Percentiles rank a stretch among this genome's conserved stretches.
Evolutionary conservation across 2,329 filamentous ascomycete species (phyloP).

Genomic region (Exserohilum turcica): DNA sequence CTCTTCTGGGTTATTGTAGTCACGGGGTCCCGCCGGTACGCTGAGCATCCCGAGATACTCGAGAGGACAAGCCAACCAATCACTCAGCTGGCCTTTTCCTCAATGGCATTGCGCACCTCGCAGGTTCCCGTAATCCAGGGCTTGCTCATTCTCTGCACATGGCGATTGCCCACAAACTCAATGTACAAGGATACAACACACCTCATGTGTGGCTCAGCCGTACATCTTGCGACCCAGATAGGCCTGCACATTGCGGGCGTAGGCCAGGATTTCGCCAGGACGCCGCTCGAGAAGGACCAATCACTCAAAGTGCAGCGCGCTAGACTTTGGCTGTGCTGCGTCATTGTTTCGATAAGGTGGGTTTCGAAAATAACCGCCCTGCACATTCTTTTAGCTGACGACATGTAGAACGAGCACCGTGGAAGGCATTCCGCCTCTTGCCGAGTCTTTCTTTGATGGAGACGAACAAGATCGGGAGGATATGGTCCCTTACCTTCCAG

Average conservation of each 20-base stretch:
- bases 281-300: conserved; percentile 43
- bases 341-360: conserved; percentile 46
- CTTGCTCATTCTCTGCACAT: conserved; percentile 48
- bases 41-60: conserved; percentile 44
- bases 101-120: conserved; percentile 45
- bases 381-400: conserved; percentile 14
- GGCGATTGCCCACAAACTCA: conserved; percentile 50
- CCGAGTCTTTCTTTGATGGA: conserved; percentile 42
- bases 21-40: conserved; percentile 47
- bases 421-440: conserved; percentile 44
- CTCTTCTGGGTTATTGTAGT: conserved; percentile 51
- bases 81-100: conserved; percentile 46
- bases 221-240: conserved; percentile 50
- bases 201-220: conserved; percentile 48
- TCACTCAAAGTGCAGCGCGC: conserved; percentile 44
- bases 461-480: conserved; percentile 42
- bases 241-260: conserved; percentile 48
- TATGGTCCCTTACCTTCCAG: conserved; percentile 38
- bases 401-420: conserved; percentile 36
- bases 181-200: conserved; percentile 51
- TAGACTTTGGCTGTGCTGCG: conserved; percentile 46
- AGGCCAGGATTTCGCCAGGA: conserved; percentile 49
- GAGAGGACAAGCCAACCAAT: conserved; percentile 42
- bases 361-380: background rate
- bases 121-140: conserved; percentile 49